phyloP scores from a whole-genome alignment of 495 filamentous ascomycete species.

The Xylaria castorea region DNA sequence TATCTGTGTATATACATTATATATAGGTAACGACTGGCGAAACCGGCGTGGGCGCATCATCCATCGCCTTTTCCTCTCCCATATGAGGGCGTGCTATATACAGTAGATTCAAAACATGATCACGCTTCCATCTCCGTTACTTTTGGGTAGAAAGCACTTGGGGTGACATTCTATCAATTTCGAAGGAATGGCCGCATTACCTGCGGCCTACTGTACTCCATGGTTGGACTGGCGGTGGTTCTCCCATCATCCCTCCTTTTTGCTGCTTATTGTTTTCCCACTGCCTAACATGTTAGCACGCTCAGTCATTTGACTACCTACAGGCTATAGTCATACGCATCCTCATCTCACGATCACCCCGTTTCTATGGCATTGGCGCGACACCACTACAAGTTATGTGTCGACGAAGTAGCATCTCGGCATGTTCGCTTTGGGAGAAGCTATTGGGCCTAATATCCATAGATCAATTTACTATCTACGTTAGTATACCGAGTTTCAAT shows the following conservation, averaged over 20 bases:
- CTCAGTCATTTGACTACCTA: slow-evolving; percentile 2
- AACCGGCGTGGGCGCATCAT: slow-evolving; percentile 6
- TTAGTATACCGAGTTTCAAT: not conserved
- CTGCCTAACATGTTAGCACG: not conserved
- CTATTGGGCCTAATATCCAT: slow-evolving; percentile 6
- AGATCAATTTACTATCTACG: not conserved
- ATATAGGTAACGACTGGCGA: not conserved
- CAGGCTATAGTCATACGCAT: slow-evolving; percentile 6
- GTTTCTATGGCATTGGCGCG: slow-evolving; percentile 19
- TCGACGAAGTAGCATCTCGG: not conserved
- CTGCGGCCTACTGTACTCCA: slow-evolving; percentile 13
- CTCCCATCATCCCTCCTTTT: slow-evolving; percentile 2
- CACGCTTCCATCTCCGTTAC: not conserved
- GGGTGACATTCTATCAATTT: slow-evolving; percentile 12
- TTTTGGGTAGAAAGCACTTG: not conserved
- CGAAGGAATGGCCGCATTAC: slow-evolving; percentile 17
- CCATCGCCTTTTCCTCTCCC: not conserved
- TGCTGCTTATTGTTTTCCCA: not conserved
- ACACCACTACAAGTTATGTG: slow-evolving; percentile 18
- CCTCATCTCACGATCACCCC: slow-evolving; percentile 9
- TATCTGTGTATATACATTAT: not conserved
- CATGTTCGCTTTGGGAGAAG: not conserved
- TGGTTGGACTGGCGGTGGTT: slow-evolving; percentile 13
- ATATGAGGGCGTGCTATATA: slow-evolving; percentile 1
- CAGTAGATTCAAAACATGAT: not conserved